Evolutionary conservation across 2,329 filamentous ascomycete genomes (phyloP), one percentile per base, ranked within the genome.

Genomic region (Bretziella fagacearum): DNA sequence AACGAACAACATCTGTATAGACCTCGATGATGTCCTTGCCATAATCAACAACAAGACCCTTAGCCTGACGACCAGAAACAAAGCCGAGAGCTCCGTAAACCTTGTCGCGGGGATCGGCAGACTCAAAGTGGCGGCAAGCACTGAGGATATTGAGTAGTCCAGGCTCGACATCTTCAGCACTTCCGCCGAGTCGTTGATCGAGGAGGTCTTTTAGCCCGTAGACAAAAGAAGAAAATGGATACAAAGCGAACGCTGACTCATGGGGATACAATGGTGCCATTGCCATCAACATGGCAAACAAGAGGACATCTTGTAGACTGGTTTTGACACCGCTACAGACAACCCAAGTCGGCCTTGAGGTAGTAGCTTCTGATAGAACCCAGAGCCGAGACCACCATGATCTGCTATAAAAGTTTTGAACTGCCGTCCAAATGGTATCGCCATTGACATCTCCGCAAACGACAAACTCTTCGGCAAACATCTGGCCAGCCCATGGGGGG

Each of bases 71-170:
- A 15, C 53, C 48, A 29, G 53, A 53, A 42, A 56, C 53, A 23
- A 57, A 51, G 2, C 55, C 54, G 2, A 57, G 51, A 7, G 55
- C 50, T 22, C 55, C 55, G 48, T 56, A 57, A 8, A 57, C 53
- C 32, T 56, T 57, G 47, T 57, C 55, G 17, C 53, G 47, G n/a
- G 55, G 52, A 40, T 56, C 55, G 10, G 50, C 50, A 6, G 54
- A 50, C 18, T 53, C 52, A 23, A 51, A 50, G 29, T 51, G 49
- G 2, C 52, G 48, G 35, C 48, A 52, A 3, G 51, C 40, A 27
- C 51, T 51, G 2, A 53, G 47, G 5, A 48, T 41, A 27, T 48
- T 47, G 3, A 53, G 46, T 6, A 53, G 45, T 33, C 50, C 44
- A 8, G 40, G 44, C 23, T 48, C 47, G 8, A 46, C 25, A 3